Base-by-base conservation (phyloP, 1,284 basidiomycete genomes). In the Wallemia mellicola region DNA sequence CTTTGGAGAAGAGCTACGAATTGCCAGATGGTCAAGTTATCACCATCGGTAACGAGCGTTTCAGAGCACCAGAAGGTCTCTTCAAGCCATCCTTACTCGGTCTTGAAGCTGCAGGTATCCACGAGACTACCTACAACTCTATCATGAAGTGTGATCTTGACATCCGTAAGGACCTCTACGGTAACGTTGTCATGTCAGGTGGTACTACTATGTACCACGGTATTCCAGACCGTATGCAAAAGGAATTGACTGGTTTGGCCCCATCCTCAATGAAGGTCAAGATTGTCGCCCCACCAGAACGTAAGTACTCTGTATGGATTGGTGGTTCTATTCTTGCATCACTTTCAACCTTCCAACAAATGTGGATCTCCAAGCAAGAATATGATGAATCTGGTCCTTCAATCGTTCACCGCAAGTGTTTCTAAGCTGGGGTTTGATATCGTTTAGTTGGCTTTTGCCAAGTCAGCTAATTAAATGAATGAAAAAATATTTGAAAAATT, bases 131-230 rank as follows among this genome's bases (percentile, higher is more conserved):
- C 61, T 92, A 88, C 77, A 92, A 91, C 78, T 78, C 77, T 64
- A 79, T 79, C 75, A 77, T 78, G 75, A 79, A 79, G 75, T 79
- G 78, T 70, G 78, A 79, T 69, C 69, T 79, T 59, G 74, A 75
- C 68, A 74, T 75, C 66, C 69, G 71, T 64, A 57, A 57, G 64
- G 71, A 89, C 67, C 77, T 94, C 60, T 92, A 91, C 73, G 83
- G 83, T 63, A 91, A 91, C 74, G 82, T 94, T 64, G 87, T 92
- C 68, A 79, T 94, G 67, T 92, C 87, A 60, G 89, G 89, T 70
- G 88, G 89, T 73, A 89, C 86, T 63, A 94, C 88, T 68, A 92
- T 94, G 88, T 92, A 88, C 82, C 83, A 87, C 64, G 89, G 89
- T 76, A 89, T 94, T 67, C 70, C 87, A 67, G 89, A 95, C 74